Percentiles rank a stretch among this genome's conserved stretches.
These are phyloP conservation scores for Paramecium pentaurelia DNA, from an alignment of 73 alveolate genomes.

Conservation along the genomic window DNA sequence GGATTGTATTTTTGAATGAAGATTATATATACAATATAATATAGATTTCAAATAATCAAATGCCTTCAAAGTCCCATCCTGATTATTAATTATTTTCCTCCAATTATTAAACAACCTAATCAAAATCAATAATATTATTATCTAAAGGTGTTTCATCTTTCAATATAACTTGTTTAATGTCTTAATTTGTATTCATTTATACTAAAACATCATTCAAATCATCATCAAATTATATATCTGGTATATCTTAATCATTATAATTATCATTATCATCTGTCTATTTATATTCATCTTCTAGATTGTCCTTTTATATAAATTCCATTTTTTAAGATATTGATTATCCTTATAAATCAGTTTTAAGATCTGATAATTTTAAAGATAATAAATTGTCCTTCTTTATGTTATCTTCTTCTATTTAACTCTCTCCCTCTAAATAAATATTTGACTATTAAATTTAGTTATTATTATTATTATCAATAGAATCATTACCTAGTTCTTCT, in stretches of 20 bases:
- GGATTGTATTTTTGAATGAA: slow-evolving; percentile 57
- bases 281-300: neutral
- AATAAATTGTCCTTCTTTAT: neutral
- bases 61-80: neutral
- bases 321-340: neutral
- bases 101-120: neutral
- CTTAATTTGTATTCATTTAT: neutral
- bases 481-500: neutral
- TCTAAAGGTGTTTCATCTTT: neutral
- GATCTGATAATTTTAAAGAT: neutral
- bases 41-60: neutral
- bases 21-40: neutral
- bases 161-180: neutral
- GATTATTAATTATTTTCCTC: neutral
- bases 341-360: neutral
- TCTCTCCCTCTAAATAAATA: neutral
- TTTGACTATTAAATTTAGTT: neutral
- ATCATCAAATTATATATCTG: neutral
- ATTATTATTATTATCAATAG: neutral
- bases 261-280: neutral
- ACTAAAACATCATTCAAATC: neutral
- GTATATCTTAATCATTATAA: neutral
- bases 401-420: neutral
- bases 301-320: neutral
- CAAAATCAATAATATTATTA: neutral